Base-by-base conservation (phyloP, 1,284 basidiomycete species). In the Amylostereum areolatum region DNA sequence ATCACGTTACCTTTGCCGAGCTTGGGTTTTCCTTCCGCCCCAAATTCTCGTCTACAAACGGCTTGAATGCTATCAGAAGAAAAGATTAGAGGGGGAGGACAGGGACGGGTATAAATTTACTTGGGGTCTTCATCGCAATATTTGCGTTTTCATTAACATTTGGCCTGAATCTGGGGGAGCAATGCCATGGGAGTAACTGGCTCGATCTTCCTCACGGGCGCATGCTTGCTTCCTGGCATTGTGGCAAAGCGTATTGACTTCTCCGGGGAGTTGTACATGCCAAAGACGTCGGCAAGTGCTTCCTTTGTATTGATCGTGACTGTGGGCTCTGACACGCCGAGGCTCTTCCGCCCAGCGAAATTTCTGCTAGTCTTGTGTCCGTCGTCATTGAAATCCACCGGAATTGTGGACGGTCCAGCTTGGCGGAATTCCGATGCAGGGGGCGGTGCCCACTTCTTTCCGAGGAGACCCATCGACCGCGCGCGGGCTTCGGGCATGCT, bases 201-300 rank as follows among this genome's bases (percentile, higher is more conserved):
- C 29, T 84, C 80, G 25, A 88, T 67, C 59, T 77, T 82, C 62
- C 73, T 78, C 32, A 86, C 69, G 30, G 84, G 83, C 1, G 83
- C 83, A 60, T 87, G 77, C 59, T 87, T 88, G 57, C 79, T 84
- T 18, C 85, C 85, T 9, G 74, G 64, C 49, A 68, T 62, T 4
- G 73, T 50, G 33, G 72, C 56, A 30, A 60, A 62, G 31, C 70
- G 77, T 44, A 78, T 77, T 0, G 88, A 91, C 68, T 85, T 86
- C 53, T 89, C 85, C 2, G 87, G 88, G 6, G 86, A 89, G 64
- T 96, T 95, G 65, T 92, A 95, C 83, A 97, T 90, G 50, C 85
- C 86, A 69, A 92, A 92, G 35, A 97, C 91, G 63, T 96, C 93
- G n/a, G 81, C 88, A 46, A 95, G 74, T 3, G 94, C 94, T 55